These are phyloP conservation scores for Candida hungchunana DNA, from an alignment of 805 yeast genomes.

Conservation along the genomic window DNA sequence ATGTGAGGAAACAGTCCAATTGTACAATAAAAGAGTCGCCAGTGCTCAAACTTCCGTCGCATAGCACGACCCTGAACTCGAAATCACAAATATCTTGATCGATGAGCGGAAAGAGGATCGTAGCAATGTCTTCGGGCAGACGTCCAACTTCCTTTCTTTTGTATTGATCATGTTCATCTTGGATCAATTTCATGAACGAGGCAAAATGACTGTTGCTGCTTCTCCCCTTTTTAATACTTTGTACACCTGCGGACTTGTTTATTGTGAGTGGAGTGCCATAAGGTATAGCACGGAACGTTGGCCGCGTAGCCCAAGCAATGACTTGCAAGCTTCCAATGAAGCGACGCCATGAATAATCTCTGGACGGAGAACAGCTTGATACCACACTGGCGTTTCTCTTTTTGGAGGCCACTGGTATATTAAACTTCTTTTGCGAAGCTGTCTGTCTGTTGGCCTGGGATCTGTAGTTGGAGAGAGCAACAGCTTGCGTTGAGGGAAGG, in stretches of 20 bases:
- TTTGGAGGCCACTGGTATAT: too few species aligned
- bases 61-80: slow-evolving; percentile 53
- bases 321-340: slow-evolving; percentile 59
- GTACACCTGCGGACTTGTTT: slow-evolving; percentile 32
- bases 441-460: too few species aligned
- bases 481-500: too few species aligned
- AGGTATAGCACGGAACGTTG: slow-evolving; percentile 43
- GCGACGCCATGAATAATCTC: slow-evolving; percentile 35
- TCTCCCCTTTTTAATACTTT: slow-evolving; percentile 23
- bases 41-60: slow-evolving; percentile 53
- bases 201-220: slow-evolving; percentile 26
- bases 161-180: slow-evolving; percentile 22
- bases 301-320: slow-evolving; percentile 71
- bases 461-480: too few species aligned
- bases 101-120: slow-evolving; percentile 59
- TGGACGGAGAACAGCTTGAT: too few species aligned
- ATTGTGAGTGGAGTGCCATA: slow-evolving; percentile 42
- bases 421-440: too few species aligned
- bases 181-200: slow-evolving; percentile 31
- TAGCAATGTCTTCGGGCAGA: slow-evolving; percentile 64
- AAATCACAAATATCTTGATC: slow-evolving; percentile 52
- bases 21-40: slow-evolving; percentile 77
- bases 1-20: slow-evolving; percentile 58
- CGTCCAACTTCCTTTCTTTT: slow-evolving; percentile 65
- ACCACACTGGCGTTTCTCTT: too few species aligned